Percentiles rank a stretch among this genome's conserved stretches.
These are phyloP conservation scores for Acorus gramineus DNA, from an alignment of 106 monocot genomes.

Conservation along the genomic window DNA sequence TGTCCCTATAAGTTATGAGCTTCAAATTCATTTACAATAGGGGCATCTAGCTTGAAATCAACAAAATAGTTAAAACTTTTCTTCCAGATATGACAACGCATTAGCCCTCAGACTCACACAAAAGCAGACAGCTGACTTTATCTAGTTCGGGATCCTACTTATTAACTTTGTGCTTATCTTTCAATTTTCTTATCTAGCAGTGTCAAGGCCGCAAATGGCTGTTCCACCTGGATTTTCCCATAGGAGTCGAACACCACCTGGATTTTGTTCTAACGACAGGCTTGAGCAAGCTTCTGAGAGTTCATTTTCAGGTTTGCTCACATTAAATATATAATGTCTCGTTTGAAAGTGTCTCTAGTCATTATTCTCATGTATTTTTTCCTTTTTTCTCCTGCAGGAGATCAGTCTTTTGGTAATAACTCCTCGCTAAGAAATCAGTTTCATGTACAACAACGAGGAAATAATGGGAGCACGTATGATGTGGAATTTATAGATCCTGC, in stretches of 20 bases:
- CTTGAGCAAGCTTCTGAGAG: constrained; percentile 26
- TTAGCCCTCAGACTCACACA: no score
- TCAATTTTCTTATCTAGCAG: constrained; percentile 14
- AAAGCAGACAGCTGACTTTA: no score
- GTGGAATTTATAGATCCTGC: constrained; percentile 90
- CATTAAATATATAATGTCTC: background rate
- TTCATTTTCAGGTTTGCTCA: constrained; percentile 29
- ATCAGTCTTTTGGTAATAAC: constrained; percentile 13
- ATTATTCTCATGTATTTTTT: background rate
- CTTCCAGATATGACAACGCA: no score
- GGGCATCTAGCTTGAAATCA: no score
- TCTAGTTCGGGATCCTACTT: background rate
- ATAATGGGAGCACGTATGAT: constrained; percentile 19
- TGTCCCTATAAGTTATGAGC: no score
- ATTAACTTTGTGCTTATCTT: no score
- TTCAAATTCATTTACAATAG: no score
- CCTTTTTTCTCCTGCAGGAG: constrained; percentile 19
- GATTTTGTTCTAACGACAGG: constrained; percentile 61
- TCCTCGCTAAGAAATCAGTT: constrained; percentile 28
- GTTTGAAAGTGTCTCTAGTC: background rate
- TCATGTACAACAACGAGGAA: constrained; percentile 31
- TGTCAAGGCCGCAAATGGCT: constrained; percentile 45
- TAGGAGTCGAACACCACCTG: constrained; percentile 77
- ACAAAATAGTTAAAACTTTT: no score
- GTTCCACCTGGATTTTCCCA: constrained; percentile 88